phyloP scores from a whole-genome alignment of 257 asterid genomes.

The Solanum dulcamara region DNA sequence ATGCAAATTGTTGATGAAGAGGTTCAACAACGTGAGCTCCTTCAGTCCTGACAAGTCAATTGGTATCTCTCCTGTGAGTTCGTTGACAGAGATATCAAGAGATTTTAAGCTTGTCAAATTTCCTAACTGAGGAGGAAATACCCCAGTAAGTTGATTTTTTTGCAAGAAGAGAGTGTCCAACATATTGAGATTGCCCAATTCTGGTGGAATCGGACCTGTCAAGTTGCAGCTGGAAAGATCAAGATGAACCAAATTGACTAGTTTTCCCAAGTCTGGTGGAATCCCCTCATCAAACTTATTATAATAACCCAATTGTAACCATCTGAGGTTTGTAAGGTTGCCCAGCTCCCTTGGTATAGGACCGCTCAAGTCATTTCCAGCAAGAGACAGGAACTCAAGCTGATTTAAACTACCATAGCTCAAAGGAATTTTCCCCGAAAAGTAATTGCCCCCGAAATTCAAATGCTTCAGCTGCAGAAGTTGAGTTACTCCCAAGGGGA shows the following conservation, averaged over 20 bases:
- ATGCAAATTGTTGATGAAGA: conserved; percentile 30
- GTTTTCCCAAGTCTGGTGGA: conserved; percentile 17
- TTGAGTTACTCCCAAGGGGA: conserved; percentile 10
- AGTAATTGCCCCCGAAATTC: conserved; percentile 33
- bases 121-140: conserved; percentile 26
- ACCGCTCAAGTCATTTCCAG: conserved; percentile 32
- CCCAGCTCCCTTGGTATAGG: conserved; percentile 26
- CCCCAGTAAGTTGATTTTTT: conserved; percentile 22
- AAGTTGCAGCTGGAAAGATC: conserved; percentile 27
- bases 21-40: conserved; percentile 16
- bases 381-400: conserved; percentile 22
- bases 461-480: conserved; percentile 19
- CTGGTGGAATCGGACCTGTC: conserved; percentile 20
- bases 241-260: conserved; percentile 15
- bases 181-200: conserved; percentile 14
- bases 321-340: conserved; percentile 17
- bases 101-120: conserved; percentile 14
- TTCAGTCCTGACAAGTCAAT: conserved; percentile 14
- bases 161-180: conserved; percentile 31
- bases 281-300: conserved; percentile 28
- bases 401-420: conserved; percentile 13
- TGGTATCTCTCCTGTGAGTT: conserved; percentile 30
- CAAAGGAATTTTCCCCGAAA: conserved; percentile 23
- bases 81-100: conserved; percentile 30
- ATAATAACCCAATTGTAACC: conserved; percentile 28